Evolutionary conservation across 352 stramenopile species (phyloP).

Genomic region (Pythium grandisporangium): DNA sequence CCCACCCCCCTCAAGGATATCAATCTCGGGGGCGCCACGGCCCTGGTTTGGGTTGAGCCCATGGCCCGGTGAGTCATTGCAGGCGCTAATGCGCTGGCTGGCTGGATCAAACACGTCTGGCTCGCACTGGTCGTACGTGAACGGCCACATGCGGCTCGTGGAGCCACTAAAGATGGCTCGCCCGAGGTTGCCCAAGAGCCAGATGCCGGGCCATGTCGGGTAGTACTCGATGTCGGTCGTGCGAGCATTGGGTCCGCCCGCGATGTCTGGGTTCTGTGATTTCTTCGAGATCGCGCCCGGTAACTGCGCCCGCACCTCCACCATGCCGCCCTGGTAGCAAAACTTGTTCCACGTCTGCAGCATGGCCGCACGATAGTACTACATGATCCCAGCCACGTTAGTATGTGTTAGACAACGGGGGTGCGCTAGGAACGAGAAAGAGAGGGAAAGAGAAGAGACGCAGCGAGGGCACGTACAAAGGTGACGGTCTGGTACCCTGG

Average conservation of each 20-base stretch:
- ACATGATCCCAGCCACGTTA: too few relatives aligned
- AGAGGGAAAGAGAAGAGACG: too few relatives aligned
- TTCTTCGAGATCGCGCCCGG: constrained; percentile 72
- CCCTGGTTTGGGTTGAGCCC: constrained; percentile 85
- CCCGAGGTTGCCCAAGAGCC: constrained; percentile 94
- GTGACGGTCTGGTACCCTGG: constrained; percentile 34
- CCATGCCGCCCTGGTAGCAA: constrained; percentile 90
- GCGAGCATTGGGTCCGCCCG: constrained; percentile 61
- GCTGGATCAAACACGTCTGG: constrained; percentile 69
- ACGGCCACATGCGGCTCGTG: constrained; percentile 94
- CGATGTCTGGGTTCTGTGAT: constrained; percentile 46
- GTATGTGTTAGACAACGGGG: too few relatives aligned
- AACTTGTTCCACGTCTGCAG: constrained; percentile 94
- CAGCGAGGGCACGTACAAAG: constrained; percentile 47
- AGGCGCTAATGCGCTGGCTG: constrained; percentile 83
- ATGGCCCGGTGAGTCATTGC: constrained; percentile 86
- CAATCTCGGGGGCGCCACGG: constrained; percentile 92
- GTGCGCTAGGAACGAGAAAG: background rate
- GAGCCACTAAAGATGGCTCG: constrained; percentile 91
- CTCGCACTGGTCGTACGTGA: constrained; percentile 91
- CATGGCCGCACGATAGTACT: constrained; percentile 78
- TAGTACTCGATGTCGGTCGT: constrained; percentile 28
- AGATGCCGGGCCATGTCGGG: constrained; percentile 91
- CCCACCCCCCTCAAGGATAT: constrained; percentile 88
- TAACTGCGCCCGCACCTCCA: constrained; percentile 89